These are phyloP conservation scores for Achlya hypogyna DNA, from an alignment of 352 stramenopile genomes.

Conservation along the genomic window DNA sequence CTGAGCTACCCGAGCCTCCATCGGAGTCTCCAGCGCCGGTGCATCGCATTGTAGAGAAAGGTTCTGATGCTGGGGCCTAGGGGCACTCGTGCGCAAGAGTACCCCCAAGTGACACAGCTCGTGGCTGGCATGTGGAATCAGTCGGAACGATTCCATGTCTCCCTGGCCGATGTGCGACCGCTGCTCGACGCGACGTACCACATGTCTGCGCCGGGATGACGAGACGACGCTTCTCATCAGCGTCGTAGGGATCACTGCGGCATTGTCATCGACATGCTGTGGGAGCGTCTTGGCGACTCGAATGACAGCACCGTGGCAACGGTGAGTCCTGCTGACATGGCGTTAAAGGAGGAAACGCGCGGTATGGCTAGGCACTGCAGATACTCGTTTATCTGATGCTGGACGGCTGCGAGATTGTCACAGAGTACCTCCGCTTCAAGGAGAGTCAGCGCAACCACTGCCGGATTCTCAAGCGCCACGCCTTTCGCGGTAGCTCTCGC, in stretches of 20 bases:
- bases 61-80: background rate
- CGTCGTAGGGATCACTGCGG: conserved; percentile 10
- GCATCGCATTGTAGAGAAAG: background rate
- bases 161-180: background rate
- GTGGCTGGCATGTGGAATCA: background rate
- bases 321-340: too few species aligned
- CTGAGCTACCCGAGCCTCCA: background rate
- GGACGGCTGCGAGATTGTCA: conserved; percentile 11
- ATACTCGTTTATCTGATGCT: conserved; percentile 8
- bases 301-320: background rate
- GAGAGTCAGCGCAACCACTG: conserved; percentile 16
- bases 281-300: background rate
- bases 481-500: background rate
- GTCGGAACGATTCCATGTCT: background rate
- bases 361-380: conserved; percentile 13
- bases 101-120: conserved; percentile 6
- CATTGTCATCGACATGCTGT: conserved; percentile 13
- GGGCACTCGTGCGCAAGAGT: conserved; percentile 5
- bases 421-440: conserved; percentile 15
- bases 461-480: background rate
- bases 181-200: conserved; percentile 6
- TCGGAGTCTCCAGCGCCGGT: background rate
- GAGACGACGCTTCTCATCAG: background rate
- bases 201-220: background rate
- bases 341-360: too few species aligned